Evolutionary conservation across 163 green algal species (phyloP).

Genomic region (Scenedesmus sp.): DNA sequence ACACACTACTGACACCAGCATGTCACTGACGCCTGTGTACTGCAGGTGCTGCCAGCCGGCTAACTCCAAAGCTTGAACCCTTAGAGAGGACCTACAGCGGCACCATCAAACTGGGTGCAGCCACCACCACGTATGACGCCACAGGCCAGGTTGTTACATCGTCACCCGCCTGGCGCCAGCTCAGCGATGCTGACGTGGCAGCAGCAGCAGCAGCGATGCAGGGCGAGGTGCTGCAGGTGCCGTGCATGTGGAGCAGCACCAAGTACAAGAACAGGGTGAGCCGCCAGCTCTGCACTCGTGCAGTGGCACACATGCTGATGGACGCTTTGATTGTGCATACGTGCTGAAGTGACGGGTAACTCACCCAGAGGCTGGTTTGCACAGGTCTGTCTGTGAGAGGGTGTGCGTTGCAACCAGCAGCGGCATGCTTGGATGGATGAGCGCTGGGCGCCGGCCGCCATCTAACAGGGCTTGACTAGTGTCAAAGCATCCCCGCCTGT

Average conservation of each 20-base stretch:
- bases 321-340: too few species aligned
- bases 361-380: too few species aligned
- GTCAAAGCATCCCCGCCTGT: too few species aligned
- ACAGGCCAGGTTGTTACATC: not conserved
- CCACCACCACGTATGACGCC: conserved; percentile 45
- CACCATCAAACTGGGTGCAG: conserved; percentile 27
- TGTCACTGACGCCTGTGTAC: not conserved
- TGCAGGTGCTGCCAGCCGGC: conserved; percentile 42
- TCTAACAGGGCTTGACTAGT: too few species aligned
- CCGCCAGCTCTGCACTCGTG: not conserved
- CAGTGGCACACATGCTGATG: too few species aligned
- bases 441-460: too few species aligned
- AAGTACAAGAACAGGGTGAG: conserved; percentile 37
- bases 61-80: conserved; percentile 38
- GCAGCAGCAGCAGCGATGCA: not conserved
- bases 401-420: too few species aligned
- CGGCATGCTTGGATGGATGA: too few species aligned
- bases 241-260: conserved; percentile 42
- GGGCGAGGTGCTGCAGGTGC: conserved; percentile 39
- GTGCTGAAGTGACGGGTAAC: too few species aligned
- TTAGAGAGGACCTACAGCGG: conserved; percentile 45
- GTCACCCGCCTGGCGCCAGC: conserved; percentile 33
- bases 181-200: conserved; percentile 39
- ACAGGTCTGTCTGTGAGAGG: too few species aligned
- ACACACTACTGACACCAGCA: not conserved